Evolutionary conservation across 169 alveolate species (phyloP).

Genomic region (Cystoisospora suis): DNA sequence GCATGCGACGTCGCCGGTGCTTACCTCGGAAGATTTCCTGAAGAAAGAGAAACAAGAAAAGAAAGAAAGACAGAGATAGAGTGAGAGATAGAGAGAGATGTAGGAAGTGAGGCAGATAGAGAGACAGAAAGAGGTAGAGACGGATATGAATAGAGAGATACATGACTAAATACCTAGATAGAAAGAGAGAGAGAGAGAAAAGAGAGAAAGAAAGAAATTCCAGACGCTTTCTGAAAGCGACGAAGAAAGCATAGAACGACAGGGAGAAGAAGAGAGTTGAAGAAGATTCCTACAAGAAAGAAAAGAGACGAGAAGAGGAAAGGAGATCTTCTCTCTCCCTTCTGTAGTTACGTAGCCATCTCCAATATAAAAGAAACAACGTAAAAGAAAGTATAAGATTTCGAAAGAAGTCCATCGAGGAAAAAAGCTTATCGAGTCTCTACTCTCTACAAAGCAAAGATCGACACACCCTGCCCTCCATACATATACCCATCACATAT

Average conservation of each 20-base stretch:
- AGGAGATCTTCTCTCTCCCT: no score
- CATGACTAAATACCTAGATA: not conserved
- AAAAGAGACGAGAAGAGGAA: not conserved
- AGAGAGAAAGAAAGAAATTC: not conserved
- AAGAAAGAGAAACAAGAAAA: not conserved
- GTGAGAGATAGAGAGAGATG: not conserved
- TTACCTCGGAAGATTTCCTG: constrained; percentile 84
- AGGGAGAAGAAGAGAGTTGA: not conserved
- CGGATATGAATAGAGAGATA: not conserved
- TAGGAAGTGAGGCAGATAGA: not conserved
- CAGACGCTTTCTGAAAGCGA: not conserved
- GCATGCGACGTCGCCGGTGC: constrained; percentile 77
- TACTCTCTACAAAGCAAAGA: no score
- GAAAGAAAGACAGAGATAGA: not conserved
- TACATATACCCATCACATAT: not conserved
- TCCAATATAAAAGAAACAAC: no score
- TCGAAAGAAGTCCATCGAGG: no score
- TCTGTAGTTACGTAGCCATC: no score
- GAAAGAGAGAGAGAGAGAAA: not conserved
- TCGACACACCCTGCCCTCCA: not conserved
- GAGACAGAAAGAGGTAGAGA: no score
- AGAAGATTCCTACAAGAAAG: not conserved
- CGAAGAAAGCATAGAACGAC: not conserved
- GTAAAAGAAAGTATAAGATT: no score
- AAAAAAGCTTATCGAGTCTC: no score